Base-by-base conservation (phyloP, 352 stramenopile species). In the Plasmopara halstedii region DNA sequence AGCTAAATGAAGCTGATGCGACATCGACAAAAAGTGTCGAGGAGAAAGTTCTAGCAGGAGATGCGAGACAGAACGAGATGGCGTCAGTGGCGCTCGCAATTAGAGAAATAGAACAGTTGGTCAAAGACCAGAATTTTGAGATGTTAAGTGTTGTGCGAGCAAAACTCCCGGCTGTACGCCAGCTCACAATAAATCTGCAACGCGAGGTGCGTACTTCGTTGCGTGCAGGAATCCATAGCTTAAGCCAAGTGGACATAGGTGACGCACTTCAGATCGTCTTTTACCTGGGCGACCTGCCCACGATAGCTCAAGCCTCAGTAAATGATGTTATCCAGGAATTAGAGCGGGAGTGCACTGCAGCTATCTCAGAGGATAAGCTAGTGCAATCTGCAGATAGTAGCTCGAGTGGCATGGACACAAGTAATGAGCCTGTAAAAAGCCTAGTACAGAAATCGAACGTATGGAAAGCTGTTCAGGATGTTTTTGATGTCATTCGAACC, bases 301-400 rank as follows among this genome's bases (percentile, higher is more conserved):
- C 83, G 15, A 83, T 64, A 21, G 80, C 85, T 18, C 77, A 94
- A 58, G 66, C 67, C 8, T 73, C 63, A 3, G 77, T 94, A 15
- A 91, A 91, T 57, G 80, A 85, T 11, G 75, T 88, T 47, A 84
- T 94, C 42, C 73, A 91, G 35, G 78, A 86, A 19, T 62, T 94
- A 0, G 82, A 94, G 48, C 67, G 70, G 19, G 72, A 83, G 23
- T 87, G 76, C 37, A 55, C 55, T 17, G 50, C 53, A 13, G 67
- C 64, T 18, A 84, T 89, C 26, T 62, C 74, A 0, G 78, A 90
- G 43, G 70, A 83, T 3, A 74, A 77, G 40, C 58, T 92, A 11
- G 58, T 82, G 23, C 70, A 48, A 8, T 49, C 50, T 0, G 33
- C 46, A 25, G 42, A 38, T 10, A 52, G 27, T 20, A 67, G 36